These are phyloP conservation scores for Phialophora expanda DNA, from an alignment of 2,329 filamentous ascomycete species.

Conservation along the genomic window DNA sequence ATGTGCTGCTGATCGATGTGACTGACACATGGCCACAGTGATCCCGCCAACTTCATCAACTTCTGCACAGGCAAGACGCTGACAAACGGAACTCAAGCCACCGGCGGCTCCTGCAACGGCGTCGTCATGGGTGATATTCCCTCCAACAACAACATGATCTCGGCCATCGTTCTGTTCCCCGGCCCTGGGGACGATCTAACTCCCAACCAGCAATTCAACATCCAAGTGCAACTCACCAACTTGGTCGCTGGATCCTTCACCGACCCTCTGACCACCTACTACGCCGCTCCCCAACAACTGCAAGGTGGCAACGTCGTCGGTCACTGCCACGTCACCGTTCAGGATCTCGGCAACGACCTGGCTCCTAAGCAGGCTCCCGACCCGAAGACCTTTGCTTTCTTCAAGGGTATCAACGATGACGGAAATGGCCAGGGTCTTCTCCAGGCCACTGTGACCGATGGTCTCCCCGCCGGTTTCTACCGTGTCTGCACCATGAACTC, in stretches of 20 bases:
- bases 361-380: conserved; percentile 47
- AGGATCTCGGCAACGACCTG: conserved; percentile 51
- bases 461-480: conserved; percentile 67
- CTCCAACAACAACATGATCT: conserved; percentile 58
- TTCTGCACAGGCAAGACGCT: conserved; percentile 61
- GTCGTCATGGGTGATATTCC: conserved; percentile 65
- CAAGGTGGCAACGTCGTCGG: conserved; percentile 48
- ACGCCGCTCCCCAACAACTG: conserved; percentile 60
- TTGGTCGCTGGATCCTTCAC: conserved; percentile 61
- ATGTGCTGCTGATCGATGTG: conserved; percentile 6
- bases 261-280: conserved; percentile 61
- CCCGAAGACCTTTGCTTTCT: conserved; percentile 58
- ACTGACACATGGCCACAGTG: conserved; percentile 26
- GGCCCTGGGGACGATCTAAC: conserved; percentile 51
- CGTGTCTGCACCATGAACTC: conserved; percentile 68
- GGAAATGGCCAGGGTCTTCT: conserved; percentile 63
- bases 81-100: conserved; percentile 61
- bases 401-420: conserved; percentile 65
- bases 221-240: conserved; percentile 56
- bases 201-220: conserved; percentile 53
- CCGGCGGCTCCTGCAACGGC: conserved; percentile 61
- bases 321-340: conserved; percentile 56
- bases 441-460: conserved; percentile 60
- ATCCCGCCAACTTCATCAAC: conserved; percentile 64
- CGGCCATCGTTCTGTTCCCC: conserved; percentile 59